Evolutionary conservation across 352 stramenopile species (phyloP), one percentile per base, ranked within the genome.

Genomic region (Globisporangium middletonii): DNA sequence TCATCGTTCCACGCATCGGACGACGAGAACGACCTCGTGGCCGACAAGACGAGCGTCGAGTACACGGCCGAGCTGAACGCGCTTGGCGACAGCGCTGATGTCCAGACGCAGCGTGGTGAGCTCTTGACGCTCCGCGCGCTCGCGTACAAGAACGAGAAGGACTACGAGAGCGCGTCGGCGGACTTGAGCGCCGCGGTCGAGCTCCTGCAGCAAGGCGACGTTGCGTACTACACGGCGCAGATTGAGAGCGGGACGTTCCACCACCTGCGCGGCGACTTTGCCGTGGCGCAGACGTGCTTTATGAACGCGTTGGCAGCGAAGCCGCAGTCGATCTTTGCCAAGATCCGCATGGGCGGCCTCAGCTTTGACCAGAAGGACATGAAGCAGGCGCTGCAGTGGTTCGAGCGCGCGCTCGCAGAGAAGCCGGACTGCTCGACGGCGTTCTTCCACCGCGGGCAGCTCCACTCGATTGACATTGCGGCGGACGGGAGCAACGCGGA

Each of bases 311-410:
- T 92, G 30, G 57, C 62, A 18, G 68, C 60, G 2, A 89, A 92
- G 67, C 83, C 83, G 23, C 57, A 80, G 55, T 92, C 79, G 26
- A 80, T 92, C 38, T 90, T 83, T 55, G 78, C 82, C 19, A 89
- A 89, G 73, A 92, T 92, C 47, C 79, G 80, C 47, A 86, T 92
- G 77, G 83, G 80, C 27, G 83, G 83, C 5, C 69, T 92, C 7
- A 86, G 78, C 69, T 92, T 92, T 37, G 83, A 92, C 64, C 80
- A 86, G 53, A 91, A 92, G 67, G 77, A 92, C 45, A 50, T 91
- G 60, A 75, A 78, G 57, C 73, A 79, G 60, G 83, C 83, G 45
- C 62, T 92, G 44, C 63, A 77, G 47, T 91, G 78, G 78, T 92
- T 92, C 62, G 77, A 92, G 67, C 71, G 78, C 68, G 83, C 80